phyloP scores from a whole-genome alignment of 2,329 filamentous ascomycete species.

The Nigrospora osmanthi region DNA sequence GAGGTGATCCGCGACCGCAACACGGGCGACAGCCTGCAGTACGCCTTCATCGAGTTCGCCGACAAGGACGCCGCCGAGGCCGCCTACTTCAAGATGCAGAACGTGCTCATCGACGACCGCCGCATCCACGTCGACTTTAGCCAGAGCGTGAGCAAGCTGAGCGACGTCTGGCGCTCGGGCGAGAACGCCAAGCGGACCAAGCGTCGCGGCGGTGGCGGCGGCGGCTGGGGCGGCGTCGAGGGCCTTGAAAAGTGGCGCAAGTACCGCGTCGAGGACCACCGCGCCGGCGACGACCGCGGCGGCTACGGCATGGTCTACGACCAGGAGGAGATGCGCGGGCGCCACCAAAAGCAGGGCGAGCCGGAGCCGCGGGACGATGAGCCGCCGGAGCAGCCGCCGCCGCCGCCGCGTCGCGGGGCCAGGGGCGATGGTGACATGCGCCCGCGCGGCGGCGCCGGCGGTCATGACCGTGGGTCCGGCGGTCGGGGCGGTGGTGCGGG shows the following conservation, averaged over 20 bases:
- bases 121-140: conserved; percentile 98
- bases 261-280: conserved; percentile 59
- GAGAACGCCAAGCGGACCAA: conserved; percentile 71
- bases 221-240: conserved; percentile 86
- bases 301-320: conserved; percentile 78
- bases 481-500: conserved; percentile 3
- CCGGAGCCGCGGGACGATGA: conserved; percentile 13
- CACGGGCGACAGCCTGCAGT: conserved; percentile 91
- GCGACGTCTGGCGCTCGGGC: conserved; percentile 79
- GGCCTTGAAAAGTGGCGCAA: conserved; percentile 86
- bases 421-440: conserved; percentile 3
- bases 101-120: conserved; percentile 91
- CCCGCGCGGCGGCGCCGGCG: conserved; percentile 16
- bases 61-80: conserved; percentile 88
- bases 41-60: conserved; percentile 95
- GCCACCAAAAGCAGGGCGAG: conserved; percentile 32
- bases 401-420: conserved; percentile 5
- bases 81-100: conserved; percentile 98
- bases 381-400: background rate
- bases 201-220: conserved; percentile 41
- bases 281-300: conserved; percentile 30
- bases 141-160: conserved; percentile 83
- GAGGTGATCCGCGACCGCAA: conserved; percentile 93
- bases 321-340: conserved; percentile 55
- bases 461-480: conserved; percentile 12